Evolutionary conservation across 768 basidiomycete species (phyloP).

Genomic region (Tylopilus vinaceipallidus): DNA sequence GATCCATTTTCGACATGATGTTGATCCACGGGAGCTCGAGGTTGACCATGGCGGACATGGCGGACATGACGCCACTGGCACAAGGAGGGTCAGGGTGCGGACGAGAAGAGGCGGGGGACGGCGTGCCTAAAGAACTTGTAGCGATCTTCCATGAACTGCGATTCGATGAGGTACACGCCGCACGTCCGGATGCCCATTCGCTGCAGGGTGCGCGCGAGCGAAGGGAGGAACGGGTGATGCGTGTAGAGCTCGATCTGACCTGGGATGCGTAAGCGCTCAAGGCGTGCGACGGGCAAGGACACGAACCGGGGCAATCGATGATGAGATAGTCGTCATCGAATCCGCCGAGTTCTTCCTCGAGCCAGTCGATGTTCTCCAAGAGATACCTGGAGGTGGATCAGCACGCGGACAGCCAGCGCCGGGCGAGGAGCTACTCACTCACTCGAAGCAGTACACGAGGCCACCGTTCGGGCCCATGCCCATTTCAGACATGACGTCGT

Average conservation of each 20-base stretch:
- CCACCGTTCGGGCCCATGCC: conserved; percentile 97
- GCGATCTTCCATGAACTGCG: conserved; percentile 99
- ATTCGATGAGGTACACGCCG: conserved; percentile 91
- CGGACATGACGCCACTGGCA: conserved; percentile 85
- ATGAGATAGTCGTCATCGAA: conserved; percentile 96
- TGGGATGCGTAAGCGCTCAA: conserved; percentile 29
- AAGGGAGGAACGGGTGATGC: conserved; percentile 94
- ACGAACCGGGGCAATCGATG: conserved; percentile 84
- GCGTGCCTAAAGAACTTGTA: conserved; percentile 92
- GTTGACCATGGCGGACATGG: conserved; percentile 99
- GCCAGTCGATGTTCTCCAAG: conserved; percentile 96
- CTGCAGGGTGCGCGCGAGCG: conserved; percentile 73
- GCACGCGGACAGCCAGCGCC: neutral
- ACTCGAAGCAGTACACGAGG: conserved; percentile 99
- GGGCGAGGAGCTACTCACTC: conserved; percentile 53
- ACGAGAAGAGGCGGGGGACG: neutral
- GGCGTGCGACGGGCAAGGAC: neutral
- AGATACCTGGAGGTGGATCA: conserved; percentile 65
- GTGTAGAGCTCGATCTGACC: conserved; percentile 99
- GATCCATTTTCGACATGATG: conserved; percentile 99
- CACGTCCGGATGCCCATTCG: conserved; percentile 83
- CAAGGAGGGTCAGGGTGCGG: conserved; percentile 5
- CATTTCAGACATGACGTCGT: conserved; percentile 96
- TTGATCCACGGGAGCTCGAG: conserved; percentile 97
- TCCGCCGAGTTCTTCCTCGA: conserved; percentile 92